Conservation (phyloP, 805 yeast genomes). For the Alloascoidea africana region DNA sequence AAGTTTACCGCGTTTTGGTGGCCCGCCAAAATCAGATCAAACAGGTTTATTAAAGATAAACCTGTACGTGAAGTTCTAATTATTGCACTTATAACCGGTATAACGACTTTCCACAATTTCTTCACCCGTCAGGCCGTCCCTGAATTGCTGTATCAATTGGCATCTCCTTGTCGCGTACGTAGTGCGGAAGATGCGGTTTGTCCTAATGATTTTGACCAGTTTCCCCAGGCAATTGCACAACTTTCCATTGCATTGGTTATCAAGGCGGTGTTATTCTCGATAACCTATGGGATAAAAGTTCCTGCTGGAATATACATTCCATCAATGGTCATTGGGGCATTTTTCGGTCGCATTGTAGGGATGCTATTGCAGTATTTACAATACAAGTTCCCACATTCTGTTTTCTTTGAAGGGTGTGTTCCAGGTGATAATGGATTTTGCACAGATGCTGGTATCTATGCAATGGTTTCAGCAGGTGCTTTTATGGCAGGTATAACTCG, state of each 20-base stretch:
- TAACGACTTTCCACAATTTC: constrained; percentile 30
- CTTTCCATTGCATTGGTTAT: constrained; percentile 26
- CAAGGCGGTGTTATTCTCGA: constrained; percentile 29
- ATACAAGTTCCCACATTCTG: constrained; percentile 12
- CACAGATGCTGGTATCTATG: constrained; percentile 33
- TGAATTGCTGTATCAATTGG: constrained; percentile 32
- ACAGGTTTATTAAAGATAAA: constrained; percentile 18
- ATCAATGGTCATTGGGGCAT: constrained; percentile 47
- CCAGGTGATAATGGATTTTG: constrained; percentile 15
- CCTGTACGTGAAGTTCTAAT: constrained; percentile 30
- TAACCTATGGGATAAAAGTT: constrained; percentile 41
- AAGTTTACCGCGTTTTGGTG: constrained; percentile 30
- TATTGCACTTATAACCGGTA: constrained; percentile 29
- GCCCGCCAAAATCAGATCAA: constrained; percentile 23
- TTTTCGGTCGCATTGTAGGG: constrained; percentile 38
- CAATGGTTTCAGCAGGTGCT: constrained; percentile 40
- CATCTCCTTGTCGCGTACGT: constrained; percentile 27
- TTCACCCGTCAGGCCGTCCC: constrained; percentile 32
- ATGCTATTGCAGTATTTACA: constrained; percentile 25
- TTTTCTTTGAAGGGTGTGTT: constrained; percentile 10
- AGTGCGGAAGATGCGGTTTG: constrained; percentile 11
- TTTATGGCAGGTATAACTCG: constrained; percentile 43
- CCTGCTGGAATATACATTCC: constrained; percentile 53
- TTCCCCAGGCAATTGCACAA: constrained; percentile 18
- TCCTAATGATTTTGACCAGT: constrained; percentile 14